Conservation (phyloP, 164 flowering plant species). For the Vitis labrusca region DNA sequence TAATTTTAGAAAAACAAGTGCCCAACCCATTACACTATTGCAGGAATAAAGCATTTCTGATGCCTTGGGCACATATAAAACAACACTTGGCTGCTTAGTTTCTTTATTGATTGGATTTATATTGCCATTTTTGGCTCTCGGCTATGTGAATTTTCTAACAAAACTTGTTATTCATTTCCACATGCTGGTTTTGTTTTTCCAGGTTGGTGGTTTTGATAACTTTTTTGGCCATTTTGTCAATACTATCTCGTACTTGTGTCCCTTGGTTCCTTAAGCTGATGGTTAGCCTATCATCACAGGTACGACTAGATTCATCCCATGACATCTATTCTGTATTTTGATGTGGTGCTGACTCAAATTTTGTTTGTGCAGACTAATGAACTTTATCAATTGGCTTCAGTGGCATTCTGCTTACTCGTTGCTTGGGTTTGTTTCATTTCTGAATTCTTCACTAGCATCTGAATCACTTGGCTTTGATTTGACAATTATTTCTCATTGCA, state of each 20-base stretch:
- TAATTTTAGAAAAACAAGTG: background rate
- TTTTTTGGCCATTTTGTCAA: slow-evolving; percentile 23
- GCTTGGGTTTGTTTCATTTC: slow-evolving; percentile 84
- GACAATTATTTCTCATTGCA: background rate
- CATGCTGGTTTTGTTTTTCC: background rate
- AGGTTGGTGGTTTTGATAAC: slow-evolving; percentile 23
- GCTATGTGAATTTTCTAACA: background rate
- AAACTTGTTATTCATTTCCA: background rate
- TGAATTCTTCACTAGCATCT: background rate
- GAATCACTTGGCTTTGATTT: background rate
- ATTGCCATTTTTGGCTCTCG: background rate
- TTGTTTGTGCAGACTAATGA: slow-evolving; percentile 78
- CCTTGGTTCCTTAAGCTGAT: slow-evolving; percentile 30
- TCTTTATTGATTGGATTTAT: background rate
- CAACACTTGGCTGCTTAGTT: background rate
- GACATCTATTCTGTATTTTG: background rate
- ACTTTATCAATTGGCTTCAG: slow-evolving; percentile 92
- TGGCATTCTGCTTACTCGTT: slow-evolving; percentile 94
- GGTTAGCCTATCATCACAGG: slow-evolving; percentile 34
- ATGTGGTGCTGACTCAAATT: background rate
- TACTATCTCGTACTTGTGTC: slow-evolving; percentile 26
- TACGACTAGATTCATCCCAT: slow-evolving; percentile 1
- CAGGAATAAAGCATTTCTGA: background rate
- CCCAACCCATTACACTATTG: background rate
- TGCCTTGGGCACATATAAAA: background rate